A percentile compares a stretch with the other conserved stretches of the same genome.
These are phyloP conservation scores for Lactarius hatsudake DNA, from an alignment of 768 basidiomycete genomes.

Conservation along the genomic window DNA sequence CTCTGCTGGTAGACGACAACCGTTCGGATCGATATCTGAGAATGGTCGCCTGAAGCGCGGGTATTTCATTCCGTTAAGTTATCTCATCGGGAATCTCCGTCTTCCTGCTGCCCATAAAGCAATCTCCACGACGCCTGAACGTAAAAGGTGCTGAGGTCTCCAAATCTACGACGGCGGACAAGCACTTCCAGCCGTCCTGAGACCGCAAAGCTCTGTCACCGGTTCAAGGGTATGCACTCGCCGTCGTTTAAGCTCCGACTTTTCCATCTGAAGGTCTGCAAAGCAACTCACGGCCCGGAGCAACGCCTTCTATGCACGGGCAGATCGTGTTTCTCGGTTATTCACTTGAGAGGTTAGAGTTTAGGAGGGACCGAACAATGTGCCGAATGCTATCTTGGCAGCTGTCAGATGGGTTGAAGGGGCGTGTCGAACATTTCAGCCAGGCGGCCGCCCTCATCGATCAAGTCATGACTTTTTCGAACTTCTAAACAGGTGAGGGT, in stretches of 20 bases:
- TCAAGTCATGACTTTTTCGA: slow-evolving; percentile 13
- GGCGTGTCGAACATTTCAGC: slow-evolving; percentile 4
- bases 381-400: slow-evolving; percentile 16
- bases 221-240: background rate
- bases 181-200: slow-evolving; percentile 14
- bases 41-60: slow-evolving; percentile 17
- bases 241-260: background rate
- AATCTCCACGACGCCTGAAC: slow-evolving; percentile 7
- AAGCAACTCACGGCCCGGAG: background rate
- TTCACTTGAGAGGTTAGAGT: background rate
- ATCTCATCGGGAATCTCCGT: slow-evolving; percentile 22
- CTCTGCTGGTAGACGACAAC: slow-evolving; percentile 1
- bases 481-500: slow-evolving; percentile 11
- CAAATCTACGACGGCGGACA: slow-evolving; percentile 16
- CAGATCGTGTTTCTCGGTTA: background rate
- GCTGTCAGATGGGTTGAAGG: slow-evolving; percentile 23
- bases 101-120: slow-evolving; percentile 1
- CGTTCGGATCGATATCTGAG: slow-evolving; percentile 25
- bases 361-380: slow-evolving; percentile 6
- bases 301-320: background rate
- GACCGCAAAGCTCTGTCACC: slow-evolving; percentile 13
- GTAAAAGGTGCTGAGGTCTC: slow-evolving; percentile 13
- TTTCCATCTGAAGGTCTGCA: background rate
- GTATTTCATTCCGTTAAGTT: slow-evolving; percentile 11
- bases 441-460: slow-evolving; percentile 3